Evolutionary conservation across 2,329 filamentous ascomycete species (phyloP).

Genomic region (Ilyonectria mors-panacis): DNA sequence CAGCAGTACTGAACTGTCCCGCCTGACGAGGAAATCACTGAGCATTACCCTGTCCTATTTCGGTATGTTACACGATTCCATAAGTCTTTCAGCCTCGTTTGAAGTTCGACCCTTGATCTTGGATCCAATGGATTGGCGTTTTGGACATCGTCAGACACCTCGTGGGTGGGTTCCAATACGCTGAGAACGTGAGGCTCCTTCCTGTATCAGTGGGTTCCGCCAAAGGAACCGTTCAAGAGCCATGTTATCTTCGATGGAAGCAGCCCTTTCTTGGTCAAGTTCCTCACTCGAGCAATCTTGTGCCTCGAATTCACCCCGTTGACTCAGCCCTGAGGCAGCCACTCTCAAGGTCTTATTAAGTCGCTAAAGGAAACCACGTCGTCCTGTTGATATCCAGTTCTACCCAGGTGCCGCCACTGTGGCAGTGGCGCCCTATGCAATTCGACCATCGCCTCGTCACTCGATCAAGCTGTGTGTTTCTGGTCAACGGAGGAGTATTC

Average conservation of each 20-base stretch:
- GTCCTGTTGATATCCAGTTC: not conserved
- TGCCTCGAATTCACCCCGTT: not conserved
- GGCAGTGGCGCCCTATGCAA: not conserved
- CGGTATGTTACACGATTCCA: conserved; percentile 8
- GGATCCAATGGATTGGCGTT: not conserved
- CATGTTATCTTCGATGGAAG: not conserved
- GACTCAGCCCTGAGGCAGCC: not conserved
- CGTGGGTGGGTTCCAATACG: not conserved
- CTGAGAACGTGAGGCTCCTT: not conserved
- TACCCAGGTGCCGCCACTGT: not conserved
- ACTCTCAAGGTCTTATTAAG: too few relatives aligned
- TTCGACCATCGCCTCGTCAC: not conserved
- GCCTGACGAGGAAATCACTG: not conserved
- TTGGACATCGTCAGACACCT: not conserved
- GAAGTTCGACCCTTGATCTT: not conserved
- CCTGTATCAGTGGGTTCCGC: not conserved
- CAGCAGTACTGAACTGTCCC: not conserved
- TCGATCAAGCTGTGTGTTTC: conserved; percentile 2
- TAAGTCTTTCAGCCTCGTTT: not conserved
- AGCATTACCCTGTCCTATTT: not conserved
- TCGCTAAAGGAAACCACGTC: not conserved
- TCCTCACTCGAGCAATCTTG: not conserved
- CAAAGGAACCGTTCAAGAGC: not conserved
- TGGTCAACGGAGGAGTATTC: not conserved
- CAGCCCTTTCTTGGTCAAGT: not conserved